phyloP scores from a whole-genome alignment of 177 flowering plant species.

The Telopea speciosissima region DNA sequence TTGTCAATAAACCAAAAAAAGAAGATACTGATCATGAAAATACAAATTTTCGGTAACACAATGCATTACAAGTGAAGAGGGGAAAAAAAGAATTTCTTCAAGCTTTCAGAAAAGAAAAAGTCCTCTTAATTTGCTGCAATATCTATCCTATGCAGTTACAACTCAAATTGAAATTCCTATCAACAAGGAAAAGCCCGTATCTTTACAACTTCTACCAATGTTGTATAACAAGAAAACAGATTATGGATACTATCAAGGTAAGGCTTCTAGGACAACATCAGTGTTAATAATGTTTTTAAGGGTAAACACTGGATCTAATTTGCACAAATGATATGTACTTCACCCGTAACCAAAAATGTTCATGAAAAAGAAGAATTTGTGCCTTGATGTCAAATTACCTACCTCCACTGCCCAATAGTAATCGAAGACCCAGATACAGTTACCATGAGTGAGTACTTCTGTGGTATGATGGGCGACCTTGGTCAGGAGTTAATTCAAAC shows the following conservation, averaged over 20 bases:
- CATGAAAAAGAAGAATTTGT: neutral
- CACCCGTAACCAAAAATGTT: neutral
- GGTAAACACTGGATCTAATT: neutral
- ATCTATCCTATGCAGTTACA: too few relatives aligned
- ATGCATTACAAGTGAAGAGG: too few relatives aligned
- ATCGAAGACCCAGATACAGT: neutral
- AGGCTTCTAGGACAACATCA: too few relatives aligned
- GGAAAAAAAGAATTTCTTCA: too few relatives aligned
- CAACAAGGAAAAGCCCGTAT: too few relatives aligned
- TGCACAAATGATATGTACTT: neutral
- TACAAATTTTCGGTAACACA: too few relatives aligned
- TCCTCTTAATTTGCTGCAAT: too few relatives aligned
- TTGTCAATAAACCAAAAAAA: too few relatives aligned
- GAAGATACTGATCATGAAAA: too few relatives aligned
- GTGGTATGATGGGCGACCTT: neutral
- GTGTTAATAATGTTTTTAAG: neutral
- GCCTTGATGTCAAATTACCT: neutral
- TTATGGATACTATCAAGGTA: neutral
- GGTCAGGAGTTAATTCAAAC: neutral
- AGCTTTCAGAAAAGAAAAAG: too few relatives aligned
- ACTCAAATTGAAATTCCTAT: too few relatives aligned
- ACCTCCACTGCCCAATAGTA: neutral
- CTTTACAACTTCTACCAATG: neutral
- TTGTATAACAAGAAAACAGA: neutral
- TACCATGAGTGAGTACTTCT: neutral